These are phyloP conservation scores for Paramecium bursaria DNA, from an alignment of 73 alveolate genomes.

Conservation along the genomic window DNA sequence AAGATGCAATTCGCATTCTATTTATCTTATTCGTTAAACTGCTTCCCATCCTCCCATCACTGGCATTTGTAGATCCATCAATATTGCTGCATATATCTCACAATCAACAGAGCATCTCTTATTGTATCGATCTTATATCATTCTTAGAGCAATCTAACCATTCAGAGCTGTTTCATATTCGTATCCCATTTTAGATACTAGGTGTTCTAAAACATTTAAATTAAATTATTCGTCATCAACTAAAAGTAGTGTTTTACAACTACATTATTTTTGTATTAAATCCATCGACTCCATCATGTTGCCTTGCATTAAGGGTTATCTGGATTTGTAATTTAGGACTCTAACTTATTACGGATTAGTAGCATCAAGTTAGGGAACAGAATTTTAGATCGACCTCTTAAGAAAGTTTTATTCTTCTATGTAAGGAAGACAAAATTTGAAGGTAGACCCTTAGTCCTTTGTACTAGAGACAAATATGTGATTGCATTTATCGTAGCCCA, in stretches of 20 bases:
- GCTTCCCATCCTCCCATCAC: conserved; percentile 57
- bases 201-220: not conserved
- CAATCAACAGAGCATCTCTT: conserved; percentile 35
- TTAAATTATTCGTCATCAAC: conserved; percentile 52
- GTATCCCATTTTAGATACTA: not conserved
- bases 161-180: conserved; percentile 27
- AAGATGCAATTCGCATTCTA: conserved; percentile 40
- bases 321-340: conserved; percentile 5
- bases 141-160: conserved; percentile 27
- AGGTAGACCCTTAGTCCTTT: conserved; percentile 3
- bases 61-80: conserved; percentile 44
- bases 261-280: conserved; percentile 5
- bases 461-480: not conserved
- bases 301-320: not conserved
- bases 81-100: not conserved
- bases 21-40: conserved; percentile 34
- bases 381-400: not conserved
- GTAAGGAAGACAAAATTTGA: conserved; percentile 9
- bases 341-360: conserved; percentile 8
- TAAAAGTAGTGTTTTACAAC: conserved; percentile 12
- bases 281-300: not conserved
- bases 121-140: not conserved
- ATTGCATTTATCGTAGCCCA: not conserved
- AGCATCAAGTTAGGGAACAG: conserved; percentile 11
- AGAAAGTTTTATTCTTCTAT: conserved; percentile 11